Percentiles rank a stretch among this genome's conserved stretches.
Conservation (phyloP, 2,329 filamentous ascomycete genomes). For the Pseudocercospora ulei region DNA sequence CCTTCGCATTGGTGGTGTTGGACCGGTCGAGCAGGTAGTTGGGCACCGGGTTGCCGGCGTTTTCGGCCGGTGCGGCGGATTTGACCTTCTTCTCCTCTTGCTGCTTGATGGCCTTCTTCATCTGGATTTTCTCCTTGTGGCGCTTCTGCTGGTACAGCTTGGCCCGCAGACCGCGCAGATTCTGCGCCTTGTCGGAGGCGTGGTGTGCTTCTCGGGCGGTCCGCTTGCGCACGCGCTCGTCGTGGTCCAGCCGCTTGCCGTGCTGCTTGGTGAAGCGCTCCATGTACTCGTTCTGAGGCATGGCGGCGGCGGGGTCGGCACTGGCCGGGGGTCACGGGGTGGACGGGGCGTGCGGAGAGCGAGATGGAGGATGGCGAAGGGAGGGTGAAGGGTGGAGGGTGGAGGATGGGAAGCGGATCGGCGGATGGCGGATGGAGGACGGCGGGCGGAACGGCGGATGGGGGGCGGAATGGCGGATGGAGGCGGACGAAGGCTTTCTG, state of each 20-base stretch:
- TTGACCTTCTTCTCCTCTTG: slow-evolving; percentile 97
- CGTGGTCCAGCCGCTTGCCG: slow-evolving; percentile 58
- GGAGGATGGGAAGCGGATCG: too few species aligned
- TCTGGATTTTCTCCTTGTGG: slow-evolving; percentile 95
- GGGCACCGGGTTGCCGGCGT: slow-evolving; percentile 71
- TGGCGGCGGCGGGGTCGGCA: slow-evolving; percentile 26
- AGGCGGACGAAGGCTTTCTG: too few species aligned
- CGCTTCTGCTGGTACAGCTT: slow-evolving; percentile 91
- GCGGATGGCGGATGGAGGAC: too few species aligned
- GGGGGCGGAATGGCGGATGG: too few species aligned
- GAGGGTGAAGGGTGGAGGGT: too few species aligned
- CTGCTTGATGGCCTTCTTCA: slow-evolving; percentile 86
- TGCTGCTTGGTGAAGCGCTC: slow-evolving; percentile 63
- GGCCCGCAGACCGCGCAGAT: slow-evolving; percentile 78
- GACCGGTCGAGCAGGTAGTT: slow-evolving; percentile 88
- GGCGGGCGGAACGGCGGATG: too few species aligned
- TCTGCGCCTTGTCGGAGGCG: slow-evolving; percentile 81
- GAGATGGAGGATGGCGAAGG: too few species aligned
- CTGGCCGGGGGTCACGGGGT: slow-evolving; percentile 5
- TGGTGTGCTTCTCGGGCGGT: slow-evolving; percentile 82
- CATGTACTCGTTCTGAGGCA: slow-evolving; percentile 72
- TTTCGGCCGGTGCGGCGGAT: slow-evolving; percentile 65
- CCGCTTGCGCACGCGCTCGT: slow-evolving; percentile 81
- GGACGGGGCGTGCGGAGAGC: slow-evolving; percentile 4
- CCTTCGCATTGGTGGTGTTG: slow-evolving; percentile 59